Conservation (phyloP, 164 flowering plant genomes). For the Saururus chinensis region DNA sequence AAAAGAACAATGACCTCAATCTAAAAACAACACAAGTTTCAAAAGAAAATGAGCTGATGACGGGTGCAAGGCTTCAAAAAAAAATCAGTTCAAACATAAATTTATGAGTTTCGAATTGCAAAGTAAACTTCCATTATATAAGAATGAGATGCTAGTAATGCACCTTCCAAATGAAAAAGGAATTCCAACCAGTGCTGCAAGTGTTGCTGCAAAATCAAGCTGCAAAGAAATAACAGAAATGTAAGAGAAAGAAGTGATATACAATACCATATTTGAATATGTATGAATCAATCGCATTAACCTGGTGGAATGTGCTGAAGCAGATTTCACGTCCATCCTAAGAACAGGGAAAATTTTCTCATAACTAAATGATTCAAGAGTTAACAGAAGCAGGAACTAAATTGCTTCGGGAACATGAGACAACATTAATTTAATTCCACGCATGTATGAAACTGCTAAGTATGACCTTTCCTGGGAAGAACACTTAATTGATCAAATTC, state of each 20-base stretch:
- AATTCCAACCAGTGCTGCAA: slow-evolving; percentile 81
- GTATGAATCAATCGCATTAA: slow-evolving; percentile 14
- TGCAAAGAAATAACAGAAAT: slow-evolving; percentile 23
- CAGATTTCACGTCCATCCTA: slow-evolving; percentile 59
- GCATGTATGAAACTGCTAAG: no score
- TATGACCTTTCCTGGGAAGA: no score
- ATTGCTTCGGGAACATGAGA: no score
- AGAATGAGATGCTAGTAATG: slow-evolving; percentile 8
- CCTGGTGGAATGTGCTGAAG: slow-evolving; percentile 74
- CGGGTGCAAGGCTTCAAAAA: background rate
- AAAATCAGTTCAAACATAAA: background rate
- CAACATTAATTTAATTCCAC: no score
- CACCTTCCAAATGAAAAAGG: slow-evolving; percentile 99
- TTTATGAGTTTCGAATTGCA: background rate
- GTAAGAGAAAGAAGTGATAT: background rate
- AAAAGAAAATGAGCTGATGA: background rate
- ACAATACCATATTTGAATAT: background rate
- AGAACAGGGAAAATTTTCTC: slow-evolving; percentile 5
- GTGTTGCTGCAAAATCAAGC: slow-evolving; percentile 95
- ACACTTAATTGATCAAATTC: no score
- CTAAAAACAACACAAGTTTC: no score
- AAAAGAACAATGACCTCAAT: no score
- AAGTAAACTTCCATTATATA: background rate
- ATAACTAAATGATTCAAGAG: background rate
- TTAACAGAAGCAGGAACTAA: background rate